Conservation (phyloP, 495 filamentous ascomycete species). For the Aspergillus homomorphus region DNA sequence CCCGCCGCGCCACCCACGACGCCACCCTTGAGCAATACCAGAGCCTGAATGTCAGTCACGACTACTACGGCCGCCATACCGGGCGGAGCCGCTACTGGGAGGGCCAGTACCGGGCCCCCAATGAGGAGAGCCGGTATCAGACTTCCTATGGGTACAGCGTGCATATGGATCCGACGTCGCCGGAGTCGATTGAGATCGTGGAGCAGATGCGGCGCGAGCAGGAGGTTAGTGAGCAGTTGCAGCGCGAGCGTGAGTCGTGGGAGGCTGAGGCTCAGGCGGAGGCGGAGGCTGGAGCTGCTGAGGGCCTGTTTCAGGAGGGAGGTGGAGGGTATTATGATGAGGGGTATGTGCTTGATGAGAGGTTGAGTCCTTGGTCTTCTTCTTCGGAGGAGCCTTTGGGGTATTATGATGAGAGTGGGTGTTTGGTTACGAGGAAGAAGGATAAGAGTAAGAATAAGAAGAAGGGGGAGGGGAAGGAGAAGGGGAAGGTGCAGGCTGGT, state of each 20-base stretch:
- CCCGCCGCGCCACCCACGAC: slow-evolving; percentile 30
- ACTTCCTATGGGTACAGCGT: slow-evolving; percentile 33
- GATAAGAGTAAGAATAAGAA: neutral
- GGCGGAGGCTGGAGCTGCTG: slow-evolving; percentile 1
- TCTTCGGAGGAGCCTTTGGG: neutral
- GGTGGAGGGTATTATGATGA: neutral
- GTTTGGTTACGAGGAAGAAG: neutral
- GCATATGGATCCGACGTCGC: slow-evolving; percentile 30
- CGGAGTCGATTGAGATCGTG: slow-evolving; percentile 24
- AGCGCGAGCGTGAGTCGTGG: slow-evolving; percentile 8
- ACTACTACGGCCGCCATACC: neutral
- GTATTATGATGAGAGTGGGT: neutral
- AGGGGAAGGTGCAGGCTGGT: slow-evolving; percentile 3
- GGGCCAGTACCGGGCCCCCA: neutral
- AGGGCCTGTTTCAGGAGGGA: neutral
- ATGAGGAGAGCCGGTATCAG: slow-evolving; percentile 23
- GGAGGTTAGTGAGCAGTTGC: neutral
- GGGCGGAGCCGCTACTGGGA: slow-evolving; percentile 12
- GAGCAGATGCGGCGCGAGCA: slow-evolving; percentile 10
- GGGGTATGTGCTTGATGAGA: neutral
- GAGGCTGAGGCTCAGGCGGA: neutral
- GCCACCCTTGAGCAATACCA: neutral
- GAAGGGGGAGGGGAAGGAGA: slow-evolving; percentile 15
- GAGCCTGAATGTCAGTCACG: neutral
- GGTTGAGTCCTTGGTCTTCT: neutral